A percentile compares a stretch with the other conserved stretches of the same genome.
phyloP scores from a whole-genome alignment of 345 rosid species.

The Brassica cretica region DNA sequence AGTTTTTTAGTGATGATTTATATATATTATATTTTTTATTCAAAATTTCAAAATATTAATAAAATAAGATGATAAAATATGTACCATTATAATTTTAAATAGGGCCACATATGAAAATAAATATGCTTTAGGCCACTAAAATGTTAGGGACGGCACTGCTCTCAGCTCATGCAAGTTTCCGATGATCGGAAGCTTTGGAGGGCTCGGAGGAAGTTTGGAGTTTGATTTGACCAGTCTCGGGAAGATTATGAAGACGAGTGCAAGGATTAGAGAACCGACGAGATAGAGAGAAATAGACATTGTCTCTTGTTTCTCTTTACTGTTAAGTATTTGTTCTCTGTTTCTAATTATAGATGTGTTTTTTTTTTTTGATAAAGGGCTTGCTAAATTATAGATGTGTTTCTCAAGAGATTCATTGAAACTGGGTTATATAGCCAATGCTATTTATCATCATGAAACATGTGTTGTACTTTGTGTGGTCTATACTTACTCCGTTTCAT shows the following conservation, averaged over 20 bases:
- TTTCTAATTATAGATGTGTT: not conserved
- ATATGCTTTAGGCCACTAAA: too few species aligned
- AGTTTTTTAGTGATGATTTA: too few species aligned
- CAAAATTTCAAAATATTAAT: too few species aligned
- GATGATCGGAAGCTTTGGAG: constrained; percentile 43
- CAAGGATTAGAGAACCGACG: not conserved
- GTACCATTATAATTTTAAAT: too few species aligned
- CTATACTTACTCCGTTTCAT: too few species aligned
- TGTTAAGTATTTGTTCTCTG: not conserved
- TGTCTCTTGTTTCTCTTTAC: not conserved
- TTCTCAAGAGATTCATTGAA: not conserved
- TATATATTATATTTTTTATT: too few species aligned
- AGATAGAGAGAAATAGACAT: not conserved
- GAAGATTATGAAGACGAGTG: not conserved
- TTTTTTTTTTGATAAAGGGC: not conserved
- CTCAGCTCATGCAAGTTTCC: constrained; percentile 50
- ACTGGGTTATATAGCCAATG: not conserved
- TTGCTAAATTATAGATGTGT: not conserved
- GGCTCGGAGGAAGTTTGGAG: constrained; percentile 33
- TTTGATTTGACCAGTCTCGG: not conserved
- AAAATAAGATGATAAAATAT: too few species aligned
- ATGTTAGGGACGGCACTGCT: too few species aligned
- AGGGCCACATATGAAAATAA: too few species aligned
- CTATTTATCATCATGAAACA: not conserved
- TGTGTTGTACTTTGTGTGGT: not conserved